Conservation (phyloP, 2,329 filamentous ascomycete species). For the Alternaria postmessia region DNA sequence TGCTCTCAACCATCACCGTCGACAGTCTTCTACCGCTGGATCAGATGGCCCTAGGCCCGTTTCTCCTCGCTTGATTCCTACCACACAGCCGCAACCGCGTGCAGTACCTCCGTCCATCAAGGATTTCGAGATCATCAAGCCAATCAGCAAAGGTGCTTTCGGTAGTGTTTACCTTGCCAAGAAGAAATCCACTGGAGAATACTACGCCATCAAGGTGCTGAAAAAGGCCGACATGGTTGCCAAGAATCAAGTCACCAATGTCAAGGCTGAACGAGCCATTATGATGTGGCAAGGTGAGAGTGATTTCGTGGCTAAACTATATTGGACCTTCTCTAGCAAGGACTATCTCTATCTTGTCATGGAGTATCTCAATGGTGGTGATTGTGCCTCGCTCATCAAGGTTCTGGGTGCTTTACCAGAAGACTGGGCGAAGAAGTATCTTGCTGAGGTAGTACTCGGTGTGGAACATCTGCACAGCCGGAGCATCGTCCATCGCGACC, state of each 20-base stretch:
- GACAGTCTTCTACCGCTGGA: conserved; percentile 89
- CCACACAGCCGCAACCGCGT: conserved; percentile 81
- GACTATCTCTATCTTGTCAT: conserved; percentile 98
- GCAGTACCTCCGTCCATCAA: conserved; percentile 96
- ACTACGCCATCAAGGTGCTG: conserved; percentile 97
- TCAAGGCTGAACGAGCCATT: conserved; percentile 97
- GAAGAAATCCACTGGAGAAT: conserved; percentile 98
- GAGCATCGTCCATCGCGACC: conserved; percentile 93
- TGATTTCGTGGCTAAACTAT: conserved; percentile 97
- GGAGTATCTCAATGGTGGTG: conserved; percentile 98
- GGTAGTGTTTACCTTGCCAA: conserved; percentile 97
- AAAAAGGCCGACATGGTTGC: conserved; percentile 99
- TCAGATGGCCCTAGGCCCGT: conserved; percentile 73
- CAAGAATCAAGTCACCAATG: conserved; percentile 98
- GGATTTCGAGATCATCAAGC: conserved; percentile 99
- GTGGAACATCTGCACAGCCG: conserved; percentile 94
- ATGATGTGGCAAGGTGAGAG: conserved; percentile 99
- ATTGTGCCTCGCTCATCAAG: conserved; percentile 96
- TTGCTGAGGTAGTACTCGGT: conserved; percentile 95
- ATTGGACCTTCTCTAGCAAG: conserved; percentile 99
- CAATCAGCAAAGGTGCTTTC: conserved; percentile 98
- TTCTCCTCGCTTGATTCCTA: conserved; percentile 82
- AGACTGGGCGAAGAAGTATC: conserved; percentile 98
- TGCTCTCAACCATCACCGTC: conserved; percentile 74
- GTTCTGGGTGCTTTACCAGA: conserved; percentile 90